phyloP scores from a whole-genome alignment of 805 yeast genomes.

The Kodamaea restingae region DNA sequence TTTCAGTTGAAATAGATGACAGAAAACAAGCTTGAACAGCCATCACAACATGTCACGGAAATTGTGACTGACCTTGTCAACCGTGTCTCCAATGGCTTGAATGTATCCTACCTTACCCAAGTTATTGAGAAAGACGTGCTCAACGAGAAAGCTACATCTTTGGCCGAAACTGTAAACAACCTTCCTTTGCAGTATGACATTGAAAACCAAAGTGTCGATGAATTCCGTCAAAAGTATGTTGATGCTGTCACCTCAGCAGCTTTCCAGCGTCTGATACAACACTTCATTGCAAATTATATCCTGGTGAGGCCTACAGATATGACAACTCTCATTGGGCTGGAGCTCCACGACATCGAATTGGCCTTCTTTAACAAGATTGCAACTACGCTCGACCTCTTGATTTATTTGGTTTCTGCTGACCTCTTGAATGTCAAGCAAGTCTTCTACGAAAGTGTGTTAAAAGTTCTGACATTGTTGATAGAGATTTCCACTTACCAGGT shows the following conservation, averaged over 20 bases:
- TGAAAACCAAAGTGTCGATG: conserved; percentile 2
- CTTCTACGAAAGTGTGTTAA: conserved; percentile 25
- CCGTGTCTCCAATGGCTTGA: not conserved
- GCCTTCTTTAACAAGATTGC: conserved; percentile 16
- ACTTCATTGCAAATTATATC: not conserved
- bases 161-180: conserved; percentile 11
- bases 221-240: conserved; percentile 17
- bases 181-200: not conserved
- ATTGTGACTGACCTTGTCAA: not conserved
- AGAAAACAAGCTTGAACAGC: not conserved
- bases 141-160: not conserved
- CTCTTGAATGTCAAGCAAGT: conserved; percentile 17
- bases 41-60: not conserved
- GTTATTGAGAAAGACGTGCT: not conserved
- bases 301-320: not conserved
- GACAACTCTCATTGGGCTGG: conserved; percentile 4
- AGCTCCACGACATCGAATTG: conserved; percentile 7
- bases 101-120: not conserved
- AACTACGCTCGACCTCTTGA: conserved; percentile 25
- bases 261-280: conserved; percentile 18
- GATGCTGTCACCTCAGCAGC: conserved; percentile 20
- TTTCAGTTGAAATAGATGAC: not conserved
- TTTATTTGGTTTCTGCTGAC: conserved; percentile 16
- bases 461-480: conserved; percentile 21
- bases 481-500: conserved; percentile 18